Evolutionary conservation across 176 grass and related monocot genomes (phyloP).

Genomic region (Musa beccarii): DNA sequence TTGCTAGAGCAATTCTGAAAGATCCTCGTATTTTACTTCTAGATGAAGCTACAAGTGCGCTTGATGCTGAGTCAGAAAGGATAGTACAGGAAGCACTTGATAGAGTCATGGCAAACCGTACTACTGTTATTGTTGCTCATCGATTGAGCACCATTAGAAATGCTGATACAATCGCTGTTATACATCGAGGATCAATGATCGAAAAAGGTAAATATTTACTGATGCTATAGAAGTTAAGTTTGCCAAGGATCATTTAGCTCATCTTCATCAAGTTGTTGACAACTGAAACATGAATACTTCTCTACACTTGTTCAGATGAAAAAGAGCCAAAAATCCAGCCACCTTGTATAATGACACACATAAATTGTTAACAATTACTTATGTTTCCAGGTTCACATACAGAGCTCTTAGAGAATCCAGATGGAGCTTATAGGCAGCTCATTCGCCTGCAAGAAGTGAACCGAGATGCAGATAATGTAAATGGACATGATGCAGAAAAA

Average conservation of each 20-base stretch:
- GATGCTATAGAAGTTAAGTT: not conserved
- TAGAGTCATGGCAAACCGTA: constrained; percentile 71
- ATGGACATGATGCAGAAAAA: constrained; percentile 21
- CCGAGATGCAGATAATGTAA: constrained; percentile 17
- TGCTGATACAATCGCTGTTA: constrained; percentile 65
- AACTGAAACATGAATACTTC: not conserved
- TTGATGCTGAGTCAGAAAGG: constrained; percentile 75
- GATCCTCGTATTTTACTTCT: constrained; percentile 79
- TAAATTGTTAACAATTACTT: constrained; percentile 2
- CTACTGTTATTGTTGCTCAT: constrained; percentile 82
- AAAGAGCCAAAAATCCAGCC: too few species aligned
- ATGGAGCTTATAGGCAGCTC: constrained; percentile 78
- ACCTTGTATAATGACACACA: not conserved
- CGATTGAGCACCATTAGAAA: constrained; percentile 75
- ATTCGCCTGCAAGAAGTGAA: constrained; percentile 74
- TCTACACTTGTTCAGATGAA: too few species aligned
- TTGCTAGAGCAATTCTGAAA: constrained; percentile 88
- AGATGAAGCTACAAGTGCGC: constrained; percentile 86
- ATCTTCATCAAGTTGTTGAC: too few species aligned
- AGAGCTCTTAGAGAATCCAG: constrained; percentile 59
- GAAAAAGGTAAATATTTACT: constrained; percentile 60
- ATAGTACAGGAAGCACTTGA: constrained; percentile 88
- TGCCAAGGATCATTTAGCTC: too few species aligned
- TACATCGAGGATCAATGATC: constrained; percentile 70
- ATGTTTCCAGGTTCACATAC: constrained; percentile 52